Conservation (phyloP, 2,329 filamentous ascomycete species). For the Pyricularia pennisetigena region DNA sequence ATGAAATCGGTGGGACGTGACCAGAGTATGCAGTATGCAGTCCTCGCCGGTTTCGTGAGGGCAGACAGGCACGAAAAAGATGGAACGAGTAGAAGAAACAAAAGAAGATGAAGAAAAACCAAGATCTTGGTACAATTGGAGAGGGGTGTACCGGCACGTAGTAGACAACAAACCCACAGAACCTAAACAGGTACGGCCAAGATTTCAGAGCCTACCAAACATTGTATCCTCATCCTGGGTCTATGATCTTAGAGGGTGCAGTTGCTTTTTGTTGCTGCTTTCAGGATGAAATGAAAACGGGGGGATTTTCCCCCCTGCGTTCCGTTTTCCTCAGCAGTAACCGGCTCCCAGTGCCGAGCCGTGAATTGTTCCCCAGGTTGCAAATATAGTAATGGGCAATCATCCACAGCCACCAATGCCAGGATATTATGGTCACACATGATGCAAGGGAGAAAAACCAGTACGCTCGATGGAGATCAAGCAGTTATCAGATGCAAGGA, state of each 20-base stretch:
- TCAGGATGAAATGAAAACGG: too few species aligned
- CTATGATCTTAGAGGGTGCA: too few species aligned
- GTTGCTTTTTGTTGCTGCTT: too few species aligned
- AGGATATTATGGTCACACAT: not conserved
- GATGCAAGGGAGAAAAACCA: not conserved
- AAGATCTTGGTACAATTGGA: too few species aligned
- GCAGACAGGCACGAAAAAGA: not conserved
- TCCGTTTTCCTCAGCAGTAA: too few species aligned
- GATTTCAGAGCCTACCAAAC: too few species aligned
- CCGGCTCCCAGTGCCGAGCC: not conserved
- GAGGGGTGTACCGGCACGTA: too few species aligned
- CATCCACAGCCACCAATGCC: not conserved
- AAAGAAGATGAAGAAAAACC: slow-evolving; percentile 1
- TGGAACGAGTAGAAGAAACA: not conserved
- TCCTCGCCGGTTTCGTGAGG: not conserved
- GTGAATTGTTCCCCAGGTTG: not conserved
- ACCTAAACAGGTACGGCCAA: too few species aligned
- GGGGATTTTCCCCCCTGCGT: too few species aligned
- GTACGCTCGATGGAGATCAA: not conserved
- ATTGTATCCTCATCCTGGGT: too few species aligned
- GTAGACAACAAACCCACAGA: too few species aligned
- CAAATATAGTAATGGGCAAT: not conserved
- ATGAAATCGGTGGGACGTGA: not conserved
- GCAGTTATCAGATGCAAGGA: not conserved
- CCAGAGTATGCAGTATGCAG: not conserved